Conservation (phyloP, 2,329 filamentous ascomycete genomes). For the Fusarium burgessii region DNA sequence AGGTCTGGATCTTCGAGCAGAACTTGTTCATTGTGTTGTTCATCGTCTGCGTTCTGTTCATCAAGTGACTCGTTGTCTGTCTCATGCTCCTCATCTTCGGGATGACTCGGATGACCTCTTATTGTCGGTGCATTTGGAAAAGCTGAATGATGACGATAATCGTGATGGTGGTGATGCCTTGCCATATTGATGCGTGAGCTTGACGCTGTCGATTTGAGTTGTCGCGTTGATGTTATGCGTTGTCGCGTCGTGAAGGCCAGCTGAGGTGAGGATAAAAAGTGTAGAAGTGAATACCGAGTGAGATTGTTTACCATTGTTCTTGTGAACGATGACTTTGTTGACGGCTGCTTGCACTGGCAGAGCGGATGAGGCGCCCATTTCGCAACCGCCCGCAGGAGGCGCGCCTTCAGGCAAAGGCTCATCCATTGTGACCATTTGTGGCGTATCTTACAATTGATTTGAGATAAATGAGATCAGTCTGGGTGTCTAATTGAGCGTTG, state of each 20-base stretch:
- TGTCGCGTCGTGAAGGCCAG: rapidly evolving
- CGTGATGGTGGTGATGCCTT: neutral
- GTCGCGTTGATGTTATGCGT: no score
- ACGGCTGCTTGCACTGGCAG: neutral
- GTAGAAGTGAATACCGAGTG: neutral
- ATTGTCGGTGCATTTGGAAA: no score
- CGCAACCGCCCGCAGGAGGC: neutral
- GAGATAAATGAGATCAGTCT: rapidly evolving
- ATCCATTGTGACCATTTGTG: rapidly evolving
- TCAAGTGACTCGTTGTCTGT: no score
- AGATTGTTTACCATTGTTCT: neutral
- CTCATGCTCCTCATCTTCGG: no score
- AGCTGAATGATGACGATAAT: neutral
- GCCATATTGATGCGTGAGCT: neutral
- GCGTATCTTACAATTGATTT: rapidly evolving
- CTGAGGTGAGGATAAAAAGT: neutral
- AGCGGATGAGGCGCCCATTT: neutral
- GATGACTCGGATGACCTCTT: no score
- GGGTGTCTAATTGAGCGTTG: rapidly evolving
- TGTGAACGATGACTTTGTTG: neutral
- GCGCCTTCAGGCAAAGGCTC: rapidly evolving
- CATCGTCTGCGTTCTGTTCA: no score
- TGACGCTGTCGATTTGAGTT: neutral
- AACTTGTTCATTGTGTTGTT: no score
- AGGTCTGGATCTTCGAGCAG: no score